Conservation (phyloP, 2,329 filamentous ascomycete genomes). For the Periglandula ipomoeae region DNA sequence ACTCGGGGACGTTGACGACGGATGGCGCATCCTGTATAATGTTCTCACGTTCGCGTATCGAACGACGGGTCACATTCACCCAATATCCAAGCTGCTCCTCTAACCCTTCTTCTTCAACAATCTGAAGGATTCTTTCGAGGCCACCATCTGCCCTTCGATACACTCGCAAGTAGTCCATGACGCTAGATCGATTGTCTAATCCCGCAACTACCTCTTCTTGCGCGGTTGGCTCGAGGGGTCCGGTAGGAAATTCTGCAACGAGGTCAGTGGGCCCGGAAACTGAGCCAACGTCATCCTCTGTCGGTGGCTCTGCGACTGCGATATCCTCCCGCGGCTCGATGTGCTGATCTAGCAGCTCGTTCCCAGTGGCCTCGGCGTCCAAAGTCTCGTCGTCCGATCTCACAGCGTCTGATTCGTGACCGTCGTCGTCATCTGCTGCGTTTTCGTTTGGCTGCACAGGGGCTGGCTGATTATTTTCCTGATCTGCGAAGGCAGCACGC, state of each 20-base stretch:
- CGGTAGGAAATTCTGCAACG: not conserved
- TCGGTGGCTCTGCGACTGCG: not conserved
- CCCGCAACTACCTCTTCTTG: not conserved
- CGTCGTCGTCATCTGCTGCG: slow-evolving; percentile 7
- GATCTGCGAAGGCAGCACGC: slow-evolving; percentile 52
- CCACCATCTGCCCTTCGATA: slow-evolving; percentile 53
- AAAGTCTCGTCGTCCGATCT: slow-evolving; percentile 25
- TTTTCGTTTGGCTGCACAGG: slow-evolving; percentile 12
- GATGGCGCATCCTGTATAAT: not conserved
- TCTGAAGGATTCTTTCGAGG: slow-evolving; percentile 46
- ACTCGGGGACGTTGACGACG: not conserved
- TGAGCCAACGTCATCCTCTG: not conserved
- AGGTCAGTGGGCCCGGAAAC: not conserved
- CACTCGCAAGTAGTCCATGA: slow-evolving; percentile 37
- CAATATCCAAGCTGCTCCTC: slow-evolving; percentile 51
- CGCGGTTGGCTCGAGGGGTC: not conserved
- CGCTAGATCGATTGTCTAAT: slow-evolving; percentile 15
- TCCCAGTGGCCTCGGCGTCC: slow-evolving; percentile 16
- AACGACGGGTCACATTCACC: slow-evolving; percentile 40
- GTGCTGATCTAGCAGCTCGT: slow-evolving; percentile 2
- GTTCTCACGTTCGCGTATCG: slow-evolving; percentile 16
- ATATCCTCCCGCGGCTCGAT: not conserved
- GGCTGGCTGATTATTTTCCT: slow-evolving; percentile 19
- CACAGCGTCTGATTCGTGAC: slow-evolving; percentile 16
- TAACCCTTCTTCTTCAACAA: slow-evolving; percentile 52